Evolutionary conservation across 2,329 filamentous ascomycete genomes (phyloP).

Genomic region (Cladosporium velox): DNA sequence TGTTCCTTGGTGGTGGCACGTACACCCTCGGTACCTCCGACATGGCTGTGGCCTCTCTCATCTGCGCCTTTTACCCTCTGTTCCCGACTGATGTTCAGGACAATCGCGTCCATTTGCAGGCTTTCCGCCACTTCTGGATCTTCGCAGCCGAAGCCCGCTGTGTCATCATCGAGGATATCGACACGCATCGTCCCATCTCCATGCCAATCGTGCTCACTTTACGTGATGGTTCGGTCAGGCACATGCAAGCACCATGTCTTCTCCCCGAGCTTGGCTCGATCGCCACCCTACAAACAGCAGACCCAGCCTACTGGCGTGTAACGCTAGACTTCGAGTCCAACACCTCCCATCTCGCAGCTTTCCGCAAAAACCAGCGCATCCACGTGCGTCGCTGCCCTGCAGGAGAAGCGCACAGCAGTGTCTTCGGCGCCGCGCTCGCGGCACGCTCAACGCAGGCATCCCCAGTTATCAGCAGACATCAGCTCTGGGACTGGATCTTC

Average conservation of each 20-base stretch:
- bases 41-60: constrained; percentile 78
- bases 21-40: constrained; percentile 89
- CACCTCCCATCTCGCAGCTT: constrained; percentile 62
- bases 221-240: constrained; percentile 30
- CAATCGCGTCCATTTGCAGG: constrained; percentile 91
- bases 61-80: constrained; percentile 91
- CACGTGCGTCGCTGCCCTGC: constrained; percentile 68
- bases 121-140: constrained; percentile 96
- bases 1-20: constrained; percentile 91
- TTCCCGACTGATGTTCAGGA: constrained; percentile 89
- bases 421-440: constrained; percentile 71
- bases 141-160: constrained; percentile 88
- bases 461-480: constrained; percentile 32
- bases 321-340: constrained; percentile 71
- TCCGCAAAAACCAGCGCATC: constrained; percentile 70
- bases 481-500: constrained; percentile 75
- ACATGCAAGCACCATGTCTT: constrained; percentile 57
- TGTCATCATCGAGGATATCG: constrained; percentile 81
- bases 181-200: constrained; percentile 76
- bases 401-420: constrained; percentile 52
- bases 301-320: constrained; percentile 77
- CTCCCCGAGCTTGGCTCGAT: constrained; percentile 67
- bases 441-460: constrained; percentile 57
- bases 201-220: constrained; percentile 36
- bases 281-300: constrained; percentile 60